Evolutionary conservation across 768 basidiomycete genomes (phyloP).

Genomic region (Heimioporus sp.): DNA sequence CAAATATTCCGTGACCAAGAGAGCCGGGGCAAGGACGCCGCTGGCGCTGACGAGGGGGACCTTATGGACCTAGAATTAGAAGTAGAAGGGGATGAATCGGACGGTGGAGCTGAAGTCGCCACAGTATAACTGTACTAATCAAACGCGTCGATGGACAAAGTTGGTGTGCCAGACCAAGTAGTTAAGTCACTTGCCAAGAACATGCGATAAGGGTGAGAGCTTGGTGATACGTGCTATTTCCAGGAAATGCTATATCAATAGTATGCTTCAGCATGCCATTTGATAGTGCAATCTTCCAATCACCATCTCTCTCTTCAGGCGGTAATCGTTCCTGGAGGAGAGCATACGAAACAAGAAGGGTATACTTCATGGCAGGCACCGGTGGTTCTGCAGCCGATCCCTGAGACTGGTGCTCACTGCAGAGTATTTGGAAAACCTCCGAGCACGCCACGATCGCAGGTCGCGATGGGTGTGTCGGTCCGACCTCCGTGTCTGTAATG

Average conservation of each 20-base stretch:
- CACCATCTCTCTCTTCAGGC: conserved; percentile 28
- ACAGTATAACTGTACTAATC: neutral
- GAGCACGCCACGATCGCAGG: conserved; percentile 19
- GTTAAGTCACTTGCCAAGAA: conserved; percentile 14
- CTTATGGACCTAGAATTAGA: conserved; percentile 52
- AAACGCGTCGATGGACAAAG: neutral
- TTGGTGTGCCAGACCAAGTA: neutral
- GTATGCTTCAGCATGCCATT: conserved; percentile 23
- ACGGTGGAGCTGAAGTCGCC: conserved; percentile 7
- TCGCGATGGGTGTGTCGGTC: conserved; percentile 25
- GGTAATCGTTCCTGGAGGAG: conserved; percentile 31
- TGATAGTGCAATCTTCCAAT: conserved; percentile 33
- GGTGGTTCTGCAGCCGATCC: conserved; percentile 3
- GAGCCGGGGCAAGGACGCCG: conserved; percentile 29
- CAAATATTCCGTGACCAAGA: conserved; percentile 68
- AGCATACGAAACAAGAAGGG: conserved; percentile 39
- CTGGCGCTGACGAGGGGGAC: conserved; percentile 56
- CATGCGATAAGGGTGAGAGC: conserved; percentile 19
- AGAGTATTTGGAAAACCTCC: conserved; percentile 30
- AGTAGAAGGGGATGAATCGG: conserved; percentile 30
- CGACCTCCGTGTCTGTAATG: conserved; percentile 4
- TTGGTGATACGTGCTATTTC: conserved; percentile 23
- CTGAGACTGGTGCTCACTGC: conserved; percentile 10
- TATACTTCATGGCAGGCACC: conserved; percentile 34
- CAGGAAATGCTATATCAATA: conserved; percentile 28